These are phyloP conservation scores for Salix caprea DNA, from an alignment of 345 rosid species.

Conservation along the genomic window DNA sequence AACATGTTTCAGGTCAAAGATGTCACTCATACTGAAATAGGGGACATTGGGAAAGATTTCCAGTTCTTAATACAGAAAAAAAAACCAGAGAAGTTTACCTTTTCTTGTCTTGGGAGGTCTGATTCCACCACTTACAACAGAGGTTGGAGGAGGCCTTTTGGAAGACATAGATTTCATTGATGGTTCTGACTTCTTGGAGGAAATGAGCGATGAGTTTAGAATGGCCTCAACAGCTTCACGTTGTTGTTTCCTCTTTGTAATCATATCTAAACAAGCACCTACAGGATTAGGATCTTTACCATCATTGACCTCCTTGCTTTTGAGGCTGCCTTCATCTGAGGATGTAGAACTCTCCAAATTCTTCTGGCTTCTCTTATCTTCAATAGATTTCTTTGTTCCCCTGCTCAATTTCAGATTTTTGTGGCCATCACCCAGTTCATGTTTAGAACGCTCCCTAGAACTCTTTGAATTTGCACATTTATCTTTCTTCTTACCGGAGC, in stretches of 20 bases:
- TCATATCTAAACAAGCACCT: slow-evolving; percentile 42
- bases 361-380: slow-evolving; percentile 23
- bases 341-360: slow-evolving; percentile 29
- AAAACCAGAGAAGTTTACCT: slow-evolving; percentile 34
- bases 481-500: slow-evolving; percentile 19
- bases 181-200: slow-evolving; percentile 56
- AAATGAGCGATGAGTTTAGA: slow-evolving; percentile 69
- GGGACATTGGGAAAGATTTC: not conserved
- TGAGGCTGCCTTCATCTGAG: slow-evolving; percentile 25
- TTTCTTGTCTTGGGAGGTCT: slow-evolving; percentile 60
- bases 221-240: slow-evolving; percentile 89
- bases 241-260: slow-evolving; percentile 63
- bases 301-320: slow-evolving; percentile 24
- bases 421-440: slow-evolving; percentile 18
- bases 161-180: slow-evolving; percentile 31
- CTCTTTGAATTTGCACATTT: slow-evolving; percentile 12
- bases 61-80: not conserved
- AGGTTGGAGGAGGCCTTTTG: slow-evolving; percentile 52
- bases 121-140: slow-evolving; percentile 32
- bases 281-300: slow-evolving; percentile 27
- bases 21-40: not conserved
- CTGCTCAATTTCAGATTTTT: slow-evolving; percentile 21
- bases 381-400: slow-evolving; percentile 36
- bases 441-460: slow-evolving; percentile 8
- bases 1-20: not conserved